A percentile compares a stretch with the other conserved stretches of the same genome.
phyloP scores from a whole-genome alignment of 2,329 filamentous ascomycete genomes.

The Celoporthe dispersa region DNA sequence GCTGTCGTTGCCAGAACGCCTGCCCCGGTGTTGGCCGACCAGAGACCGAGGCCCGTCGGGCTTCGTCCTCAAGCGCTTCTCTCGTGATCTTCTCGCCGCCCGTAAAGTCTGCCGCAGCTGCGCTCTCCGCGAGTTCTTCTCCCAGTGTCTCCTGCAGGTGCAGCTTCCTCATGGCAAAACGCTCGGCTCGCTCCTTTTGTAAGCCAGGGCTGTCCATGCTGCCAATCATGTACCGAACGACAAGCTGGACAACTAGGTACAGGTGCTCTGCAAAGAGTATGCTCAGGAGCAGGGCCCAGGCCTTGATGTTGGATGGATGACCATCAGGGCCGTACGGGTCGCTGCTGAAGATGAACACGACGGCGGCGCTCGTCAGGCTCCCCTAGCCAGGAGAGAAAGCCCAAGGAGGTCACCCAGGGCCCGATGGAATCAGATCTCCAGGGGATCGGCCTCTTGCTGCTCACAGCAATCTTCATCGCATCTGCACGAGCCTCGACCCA shows the following conservation, averaged over 20 bases:
- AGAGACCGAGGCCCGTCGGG: slow-evolving; percentile 52
- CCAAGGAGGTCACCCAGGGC: slow-evolving; percentile 84
- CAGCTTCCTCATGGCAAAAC: slow-evolving; percentile 78
- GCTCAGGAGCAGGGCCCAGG: slow-evolving; percentile 79
- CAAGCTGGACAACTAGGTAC: slow-evolving; percentile 78
- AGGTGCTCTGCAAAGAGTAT: slow-evolving; percentile 88
- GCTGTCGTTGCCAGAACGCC: slow-evolving; percentile 66
- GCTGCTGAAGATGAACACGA: slow-evolving; percentile 87
- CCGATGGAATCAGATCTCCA: slow-evolving; percentile 93
- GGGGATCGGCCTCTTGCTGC: slow-evolving; percentile 87
- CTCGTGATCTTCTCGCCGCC: slow-evolving; percentile 67
- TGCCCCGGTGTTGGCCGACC: slow-evolving; percentile 58
- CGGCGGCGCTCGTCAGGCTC: slow-evolving; percentile 81
- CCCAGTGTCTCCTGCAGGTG: slow-evolving; percentile 76
- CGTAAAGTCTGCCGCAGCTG: slow-evolving; percentile 51
- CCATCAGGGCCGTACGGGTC: slow-evolving; percentile 68
- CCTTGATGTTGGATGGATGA: slow-evolving; percentile 70
- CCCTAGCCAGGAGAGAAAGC: slow-evolving; percentile 94
- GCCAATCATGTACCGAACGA: slow-evolving; percentile 72
- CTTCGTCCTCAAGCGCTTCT: slow-evolving; percentile 67
- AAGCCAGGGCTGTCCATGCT: slow-evolving; percentile 86
- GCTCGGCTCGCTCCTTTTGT: slow-evolving; percentile 81
- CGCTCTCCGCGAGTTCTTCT: slow-evolving; percentile 55
- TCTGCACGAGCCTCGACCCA: slow-evolving; percentile 95
- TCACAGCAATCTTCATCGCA: slow-evolving; percentile 89